phyloP scores from a whole-genome alignment of 169 alveolate species.

The Plasmodium yoelii region DNA sequence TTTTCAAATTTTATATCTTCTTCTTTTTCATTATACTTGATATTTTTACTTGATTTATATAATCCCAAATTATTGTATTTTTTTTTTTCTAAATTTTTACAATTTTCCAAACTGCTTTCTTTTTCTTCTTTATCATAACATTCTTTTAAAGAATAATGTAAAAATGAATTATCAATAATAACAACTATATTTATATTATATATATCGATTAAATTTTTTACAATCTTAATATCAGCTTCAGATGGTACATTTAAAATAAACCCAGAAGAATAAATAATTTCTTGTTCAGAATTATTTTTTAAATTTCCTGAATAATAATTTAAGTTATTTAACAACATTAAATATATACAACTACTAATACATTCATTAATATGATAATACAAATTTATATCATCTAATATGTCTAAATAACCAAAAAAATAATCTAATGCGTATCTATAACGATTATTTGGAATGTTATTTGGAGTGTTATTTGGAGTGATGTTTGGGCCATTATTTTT shows the following conservation, averaged over 20 bases:
- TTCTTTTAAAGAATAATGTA: conserved; percentile 82
- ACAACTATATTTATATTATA: conserved; percentile 86
- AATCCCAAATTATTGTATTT: not conserved
- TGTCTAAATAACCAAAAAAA: conserved; percentile 87
- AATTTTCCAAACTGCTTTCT: too few relatives aligned
- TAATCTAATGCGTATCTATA: conserved; percentile 85
- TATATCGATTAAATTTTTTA: conserved; percentile 84
- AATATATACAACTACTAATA: conserved; percentile 37
- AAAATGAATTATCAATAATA: conserved; percentile 90
- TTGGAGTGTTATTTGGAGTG: conserved; percentile 87
- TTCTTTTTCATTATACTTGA: not conserved
- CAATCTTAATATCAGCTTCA: conserved; percentile 83
- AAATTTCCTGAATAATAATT: conserved; percentile 34
- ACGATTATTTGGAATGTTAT: conserved; percentile 51
- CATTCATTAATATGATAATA: conserved; percentile 77
- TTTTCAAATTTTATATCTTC: not conserved
- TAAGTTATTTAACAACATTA: conserved; percentile 64
- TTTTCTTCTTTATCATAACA: conserved; percentile 21
- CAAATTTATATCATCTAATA: conserved; percentile 84
- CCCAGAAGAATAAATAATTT: conserved; percentile 79
- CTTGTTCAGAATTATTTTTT: conserved; percentile 19
- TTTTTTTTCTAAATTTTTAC: not conserved
- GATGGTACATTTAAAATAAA: conserved; percentile 91
- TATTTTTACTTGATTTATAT: not conserved
- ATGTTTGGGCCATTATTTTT: not conserved